phyloP scores from a whole-genome alignment of 139 green algal genomes.

The Dunaliella primolecta region DNA sequence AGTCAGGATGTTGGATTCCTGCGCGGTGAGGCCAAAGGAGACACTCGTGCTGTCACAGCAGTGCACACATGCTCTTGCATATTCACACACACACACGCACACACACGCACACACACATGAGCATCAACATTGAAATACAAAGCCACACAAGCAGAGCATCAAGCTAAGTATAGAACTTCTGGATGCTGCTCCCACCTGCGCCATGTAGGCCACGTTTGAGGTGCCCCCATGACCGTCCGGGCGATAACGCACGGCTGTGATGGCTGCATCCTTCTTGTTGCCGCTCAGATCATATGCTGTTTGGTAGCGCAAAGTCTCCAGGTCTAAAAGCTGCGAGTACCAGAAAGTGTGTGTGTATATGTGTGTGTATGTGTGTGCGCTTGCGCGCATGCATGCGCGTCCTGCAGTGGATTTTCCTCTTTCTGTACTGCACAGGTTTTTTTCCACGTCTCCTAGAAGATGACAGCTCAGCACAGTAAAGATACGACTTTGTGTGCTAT shows the following conservation, averaged over 20 bases:
- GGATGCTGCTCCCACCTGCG: too few species aligned
- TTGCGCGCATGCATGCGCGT: neutral
- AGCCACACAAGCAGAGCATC: neutral
- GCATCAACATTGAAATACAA: neutral
- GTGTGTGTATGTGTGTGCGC: neutral
- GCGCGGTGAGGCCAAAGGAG: too few species aligned
- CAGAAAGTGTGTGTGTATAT: neutral
- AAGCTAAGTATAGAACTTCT: too few species aligned
- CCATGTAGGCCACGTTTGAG: neutral
- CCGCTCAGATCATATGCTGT: neutral
- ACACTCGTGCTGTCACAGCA: neutral
- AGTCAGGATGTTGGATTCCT: conserved; percentile 36
- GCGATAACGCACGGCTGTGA: neutral
- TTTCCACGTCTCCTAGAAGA: too few species aligned
- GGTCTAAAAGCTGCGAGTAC: neutral
- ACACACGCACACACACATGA: neutral
- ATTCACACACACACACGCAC: neutral
- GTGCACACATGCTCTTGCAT: neutral
- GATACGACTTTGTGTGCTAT: neutral
- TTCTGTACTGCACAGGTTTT: too few species aligned
- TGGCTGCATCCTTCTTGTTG: neutral
- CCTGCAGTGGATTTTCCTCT: too few species aligned
- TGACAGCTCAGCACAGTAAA: too few species aligned
- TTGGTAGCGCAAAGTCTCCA: neutral
- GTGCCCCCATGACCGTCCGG: neutral